These are phyloP conservation scores for Colletotrichum shisoi DNA, from an alignment of 2,329 filamentous ascomycete genomes.

Conservation along the genomic window DNA sequence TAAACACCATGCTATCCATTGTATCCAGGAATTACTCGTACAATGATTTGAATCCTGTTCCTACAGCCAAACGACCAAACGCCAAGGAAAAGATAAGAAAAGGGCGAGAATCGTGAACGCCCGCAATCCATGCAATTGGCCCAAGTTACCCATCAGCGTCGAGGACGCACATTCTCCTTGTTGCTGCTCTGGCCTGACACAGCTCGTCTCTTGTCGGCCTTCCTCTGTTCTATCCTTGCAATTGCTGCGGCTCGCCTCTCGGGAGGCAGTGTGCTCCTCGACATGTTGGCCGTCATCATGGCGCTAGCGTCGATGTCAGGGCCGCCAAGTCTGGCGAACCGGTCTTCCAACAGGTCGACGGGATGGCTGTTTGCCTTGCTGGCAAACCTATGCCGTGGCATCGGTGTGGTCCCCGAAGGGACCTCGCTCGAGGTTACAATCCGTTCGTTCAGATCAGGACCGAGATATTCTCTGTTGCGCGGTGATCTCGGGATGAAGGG, in stretches of 20 bases:
- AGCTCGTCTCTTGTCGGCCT: conserved; percentile 58
- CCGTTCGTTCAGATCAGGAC: conserved; percentile 46
- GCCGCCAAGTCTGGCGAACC: conserved; percentile 56
- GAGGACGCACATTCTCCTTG: conserved; percentile 62
- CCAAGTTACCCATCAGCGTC: conserved; percentile 22
- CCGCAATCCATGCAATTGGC: neutral
- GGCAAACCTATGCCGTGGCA: conserved; percentile 43
- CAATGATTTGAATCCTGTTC: conserved; percentile 29
- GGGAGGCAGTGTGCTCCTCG: conserved; percentile 57
- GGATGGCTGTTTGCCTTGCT: conserved; percentile 44
- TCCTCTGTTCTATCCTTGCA: conserved; percentile 63
- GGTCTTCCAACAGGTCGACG: conserved; percentile 57
- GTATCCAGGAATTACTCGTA: conserved; percentile 31
- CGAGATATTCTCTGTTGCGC: conserved; percentile 50
- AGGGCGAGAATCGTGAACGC: conserved; percentile 29
- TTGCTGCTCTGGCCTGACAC: conserved; percentile 49
- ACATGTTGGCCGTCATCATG: conserved; percentile 50
- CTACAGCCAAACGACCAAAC: conserved; percentile 30
- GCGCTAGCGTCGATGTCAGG: conserved; percentile 47
- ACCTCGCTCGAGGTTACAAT: conserved; percentile 46
- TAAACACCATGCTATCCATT: conserved; percentile 40
- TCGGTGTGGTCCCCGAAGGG: conserved; percentile 41
- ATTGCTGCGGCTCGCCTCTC: conserved; percentile 63
- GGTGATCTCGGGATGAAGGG: conserved; percentile 54
- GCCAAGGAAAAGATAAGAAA: conserved; percentile 8